Conservation (phyloP, 2,329 filamentous ascomycete genomes). For the Xylariaceae sp. region DNA sequence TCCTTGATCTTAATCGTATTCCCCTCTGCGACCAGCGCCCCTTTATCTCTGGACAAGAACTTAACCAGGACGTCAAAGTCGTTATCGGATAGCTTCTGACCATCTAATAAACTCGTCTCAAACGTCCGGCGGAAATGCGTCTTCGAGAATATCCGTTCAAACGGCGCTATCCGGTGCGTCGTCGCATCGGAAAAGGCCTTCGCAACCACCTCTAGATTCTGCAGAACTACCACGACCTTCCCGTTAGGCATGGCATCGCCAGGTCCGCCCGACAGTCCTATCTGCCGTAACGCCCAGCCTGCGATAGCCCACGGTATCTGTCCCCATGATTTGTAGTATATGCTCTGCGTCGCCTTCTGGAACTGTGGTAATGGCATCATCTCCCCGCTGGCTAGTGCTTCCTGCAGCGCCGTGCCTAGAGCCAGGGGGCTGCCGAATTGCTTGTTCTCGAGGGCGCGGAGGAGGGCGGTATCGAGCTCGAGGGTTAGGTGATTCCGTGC, state of each 20-base stretch:
- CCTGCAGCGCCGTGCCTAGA: constrained; percentile 69
- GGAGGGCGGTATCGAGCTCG: constrained; percentile 56
- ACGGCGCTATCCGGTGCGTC: constrained; percentile 41
- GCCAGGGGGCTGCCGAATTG: constrained; percentile 79
- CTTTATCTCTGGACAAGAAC: constrained; percentile 64
- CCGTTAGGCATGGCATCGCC: constrained; percentile 53
- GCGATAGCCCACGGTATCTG: constrained; percentile 64
- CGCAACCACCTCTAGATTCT: constrained; percentile 56
- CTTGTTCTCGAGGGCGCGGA: constrained; percentile 65
- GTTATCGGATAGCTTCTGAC: constrained; percentile 49
- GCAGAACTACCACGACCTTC: constrained; percentile 61
- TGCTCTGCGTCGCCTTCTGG: constrained; percentile 56
- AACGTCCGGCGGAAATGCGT: constrained; percentile 59
- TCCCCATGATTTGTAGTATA: constrained; percentile 67
- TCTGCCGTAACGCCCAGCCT: constrained; percentile 67
- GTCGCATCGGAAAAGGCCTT: constrained; percentile 47
- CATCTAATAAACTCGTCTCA: constrained; percentile 44
- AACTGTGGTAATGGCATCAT: constrained; percentile 71
- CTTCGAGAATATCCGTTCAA: constrained; percentile 64
- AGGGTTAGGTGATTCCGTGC: constrained; percentile 48
- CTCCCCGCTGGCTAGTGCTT: constrained; percentile 63
- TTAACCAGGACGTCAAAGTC: constrained; percentile 67
- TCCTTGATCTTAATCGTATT: constrained; percentile 69
- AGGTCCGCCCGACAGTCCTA: constrained; percentile 52
- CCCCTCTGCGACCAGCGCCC: constrained; percentile 53